Percentiles rank a stretch among this genome's conserved stretches.
Conservation (phyloP, 2,329 filamentous ascomycete genomes). For the Diplocarpon rosae region DNA sequence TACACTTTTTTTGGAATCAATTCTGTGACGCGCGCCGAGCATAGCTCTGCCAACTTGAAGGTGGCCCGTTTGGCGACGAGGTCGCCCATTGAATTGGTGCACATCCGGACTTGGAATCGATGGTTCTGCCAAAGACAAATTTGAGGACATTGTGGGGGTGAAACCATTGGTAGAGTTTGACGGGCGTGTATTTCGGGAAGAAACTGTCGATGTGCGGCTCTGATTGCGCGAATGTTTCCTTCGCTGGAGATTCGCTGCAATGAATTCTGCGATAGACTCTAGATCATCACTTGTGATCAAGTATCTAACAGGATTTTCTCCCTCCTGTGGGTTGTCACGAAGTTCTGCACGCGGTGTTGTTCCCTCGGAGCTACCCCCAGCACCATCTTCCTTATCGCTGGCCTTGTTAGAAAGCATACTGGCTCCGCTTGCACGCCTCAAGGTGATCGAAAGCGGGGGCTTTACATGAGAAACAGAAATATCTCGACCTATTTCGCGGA, state of each 20-base stretch:
- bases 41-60: constrained; percentile 1
- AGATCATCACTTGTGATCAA: constrained; percentile 21
- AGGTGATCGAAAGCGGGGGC: constrained; percentile 18
- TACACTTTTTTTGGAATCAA: constrained; percentile 7
- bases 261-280: constrained; percentile 17
- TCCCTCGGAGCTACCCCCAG: not conserved
- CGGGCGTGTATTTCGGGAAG: not conserved
- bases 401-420: not conserved
- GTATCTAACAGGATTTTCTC: constrained; percentile 8
- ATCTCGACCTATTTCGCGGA: constrained; percentile 8
- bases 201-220: not conserved
- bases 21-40: not conserved
- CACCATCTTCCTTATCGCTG: not conserved
- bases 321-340: not conserved
- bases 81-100: not conserved
- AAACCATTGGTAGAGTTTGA: not conserved
- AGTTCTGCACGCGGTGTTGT: not conserved
- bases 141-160: not conserved
- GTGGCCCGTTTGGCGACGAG: not conserved
- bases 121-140: not conserved
- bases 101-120: not conserved
- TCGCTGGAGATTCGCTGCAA: constrained; percentile 11
- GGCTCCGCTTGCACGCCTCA: constrained; percentile 16
- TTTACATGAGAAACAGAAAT: constrained; percentile 1
- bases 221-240: not conserved